These are phyloP conservation scores for Teratosphaeriaceae sp. DNA, from an alignment of 2,329 filamentous ascomycete genomes.

Conservation along the genomic window DNA sequence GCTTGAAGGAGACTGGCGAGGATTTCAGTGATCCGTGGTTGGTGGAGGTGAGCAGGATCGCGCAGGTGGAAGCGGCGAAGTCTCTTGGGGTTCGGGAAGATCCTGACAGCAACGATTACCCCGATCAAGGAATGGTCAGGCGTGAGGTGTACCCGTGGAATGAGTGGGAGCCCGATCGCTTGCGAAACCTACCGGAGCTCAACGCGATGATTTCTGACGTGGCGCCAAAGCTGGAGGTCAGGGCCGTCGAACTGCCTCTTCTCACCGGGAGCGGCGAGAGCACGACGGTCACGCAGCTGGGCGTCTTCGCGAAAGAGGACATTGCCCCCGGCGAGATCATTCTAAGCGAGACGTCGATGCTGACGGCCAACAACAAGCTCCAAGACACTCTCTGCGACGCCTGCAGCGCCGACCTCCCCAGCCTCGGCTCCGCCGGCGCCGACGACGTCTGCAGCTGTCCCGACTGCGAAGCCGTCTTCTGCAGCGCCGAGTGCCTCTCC, in stretches of 20 bases:
- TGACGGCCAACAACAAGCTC: constrained; percentile 83
- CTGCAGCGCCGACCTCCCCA: constrained; percentile 67
- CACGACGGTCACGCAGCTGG: constrained; percentile 62
- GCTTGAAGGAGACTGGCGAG: constrained; percentile 39
- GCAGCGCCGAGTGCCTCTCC: constrained; percentile 50
- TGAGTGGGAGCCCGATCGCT: constrained; percentile 51
- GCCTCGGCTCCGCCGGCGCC: constrained; percentile 19
- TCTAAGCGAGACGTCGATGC: constrained; percentile 72
- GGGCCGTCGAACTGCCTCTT: constrained; percentile 67
- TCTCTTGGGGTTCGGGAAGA: background rate
- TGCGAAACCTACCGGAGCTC: constrained; percentile 55
- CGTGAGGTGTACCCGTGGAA: constrained; percentile 61
- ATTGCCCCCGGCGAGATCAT: constrained; percentile 70
- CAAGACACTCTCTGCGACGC: constrained; percentile 87
- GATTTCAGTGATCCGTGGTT: background rate
- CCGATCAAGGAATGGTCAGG: constrained; percentile 64
- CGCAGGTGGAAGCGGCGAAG: constrained; percentile 9
- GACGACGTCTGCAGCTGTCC: constrained; percentile 39
- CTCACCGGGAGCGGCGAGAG: constrained; percentile 36
- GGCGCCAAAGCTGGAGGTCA: constrained; percentile 76
- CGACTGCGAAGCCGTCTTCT: constrained; percentile 56
- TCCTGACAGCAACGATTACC: constrained; percentile 42
- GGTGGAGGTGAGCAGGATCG: background rate
- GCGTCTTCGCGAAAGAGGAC: constrained; percentile 80
- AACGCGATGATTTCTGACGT: constrained; percentile 63